phyloP scores from a whole-genome alignment of 2,329 filamentous ascomycete genomes.

The Exophiala dermatitidis region DNA sequence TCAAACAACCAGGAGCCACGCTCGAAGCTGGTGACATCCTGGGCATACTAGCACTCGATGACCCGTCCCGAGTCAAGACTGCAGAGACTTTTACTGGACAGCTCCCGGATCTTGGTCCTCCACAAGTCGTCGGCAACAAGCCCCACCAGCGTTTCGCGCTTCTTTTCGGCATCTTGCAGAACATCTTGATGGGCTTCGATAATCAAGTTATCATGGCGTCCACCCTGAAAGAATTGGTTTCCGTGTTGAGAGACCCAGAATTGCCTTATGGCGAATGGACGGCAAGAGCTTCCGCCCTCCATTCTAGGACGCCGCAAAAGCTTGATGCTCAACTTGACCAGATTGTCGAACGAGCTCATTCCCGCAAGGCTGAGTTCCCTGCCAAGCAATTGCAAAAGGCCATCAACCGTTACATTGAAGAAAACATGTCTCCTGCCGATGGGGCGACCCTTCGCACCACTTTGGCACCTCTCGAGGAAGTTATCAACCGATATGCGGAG shows the following conservation, averaged over 20 bases:
- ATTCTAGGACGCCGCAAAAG: conserved; percentile 93
- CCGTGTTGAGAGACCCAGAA: conserved; percentile 80
- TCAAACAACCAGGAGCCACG: conserved; percentile 98
- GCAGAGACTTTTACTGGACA: conserved; percentile 89
- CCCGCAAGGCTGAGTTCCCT: conserved; percentile 78
- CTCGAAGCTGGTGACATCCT: conserved; percentile 97
- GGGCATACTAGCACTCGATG: conserved; percentile 91
- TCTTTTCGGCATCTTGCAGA: conserved; percentile 67
- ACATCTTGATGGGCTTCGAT: conserved; percentile 90
- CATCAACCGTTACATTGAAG: conserved; percentile 80
- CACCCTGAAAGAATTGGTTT: conserved; percentile 80
- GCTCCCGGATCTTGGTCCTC: conserved; percentile 76
- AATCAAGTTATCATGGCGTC: conserved; percentile 93
- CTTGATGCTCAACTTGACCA: conserved; percentile 75
- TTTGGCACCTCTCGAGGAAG: conserved; percentile 66
- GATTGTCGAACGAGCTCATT: conserved; percentile 74
- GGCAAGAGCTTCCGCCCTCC: conserved; percentile 90
- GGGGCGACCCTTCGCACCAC: conserved; percentile 64
- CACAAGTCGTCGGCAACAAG: conserved; percentile 83
- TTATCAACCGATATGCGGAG: conserved; percentile 74
- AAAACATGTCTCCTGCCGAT: conserved; percentile 68
- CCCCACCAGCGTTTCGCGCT: conserved; percentile 78
- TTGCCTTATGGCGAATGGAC: conserved; percentile 96
- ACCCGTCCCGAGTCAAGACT: conserved; percentile 93
- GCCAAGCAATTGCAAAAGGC: conserved; percentile 79